Evolutionary conservation across 306 rosid genomes (phyloP).

Genomic region (Prunus mume): DNA sequence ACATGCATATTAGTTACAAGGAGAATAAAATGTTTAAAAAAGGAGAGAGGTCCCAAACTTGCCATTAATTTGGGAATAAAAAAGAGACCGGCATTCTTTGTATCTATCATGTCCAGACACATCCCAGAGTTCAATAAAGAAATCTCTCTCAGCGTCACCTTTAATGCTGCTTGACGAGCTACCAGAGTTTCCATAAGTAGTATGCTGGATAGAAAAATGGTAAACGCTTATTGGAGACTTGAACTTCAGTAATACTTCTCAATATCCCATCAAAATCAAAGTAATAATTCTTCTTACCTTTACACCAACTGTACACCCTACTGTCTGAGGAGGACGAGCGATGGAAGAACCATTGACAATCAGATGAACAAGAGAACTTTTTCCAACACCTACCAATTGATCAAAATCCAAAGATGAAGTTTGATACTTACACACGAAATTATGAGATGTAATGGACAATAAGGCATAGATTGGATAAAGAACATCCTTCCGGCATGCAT

Average conservation of each 20-base stretch:
- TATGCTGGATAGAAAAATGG: conserved; percentile 50
- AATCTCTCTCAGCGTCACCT: conserved; percentile 86
- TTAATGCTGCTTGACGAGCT: conserved; percentile 87
- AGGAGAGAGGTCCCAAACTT: conserved; percentile 25
- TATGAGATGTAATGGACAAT: not conserved
- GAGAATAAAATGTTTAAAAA: conserved; percentile 1
- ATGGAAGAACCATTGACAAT: conserved; percentile 79
- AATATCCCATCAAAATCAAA: conserved; percentile 2
- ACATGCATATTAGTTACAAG: conserved; percentile 11
- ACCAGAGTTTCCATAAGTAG: conserved; percentile 68
- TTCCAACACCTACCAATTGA: conserved; percentile 77
- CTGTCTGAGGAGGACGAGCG: conserved; percentile 71
- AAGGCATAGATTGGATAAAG: not conserved
- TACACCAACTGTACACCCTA: conserved; percentile 89
- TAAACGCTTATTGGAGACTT: conserved; percentile 17
- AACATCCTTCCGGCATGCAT: not conserved
- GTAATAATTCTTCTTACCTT: conserved; percentile 46
- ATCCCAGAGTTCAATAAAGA: conserved; percentile 98
- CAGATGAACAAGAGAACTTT: conserved; percentile 84
- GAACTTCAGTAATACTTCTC: conserved; percentile 18
- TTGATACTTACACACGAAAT: not conserved
- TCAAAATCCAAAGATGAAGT: conserved; percentile 12
- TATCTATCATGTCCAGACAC: conserved; percentile 96
- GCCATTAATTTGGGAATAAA: conserved; percentile 93
- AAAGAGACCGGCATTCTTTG: conserved; percentile 90